Base-by-base conservation (phyloP, 768 basidiomycete species). In the Termitomyces sp. region DNA sequence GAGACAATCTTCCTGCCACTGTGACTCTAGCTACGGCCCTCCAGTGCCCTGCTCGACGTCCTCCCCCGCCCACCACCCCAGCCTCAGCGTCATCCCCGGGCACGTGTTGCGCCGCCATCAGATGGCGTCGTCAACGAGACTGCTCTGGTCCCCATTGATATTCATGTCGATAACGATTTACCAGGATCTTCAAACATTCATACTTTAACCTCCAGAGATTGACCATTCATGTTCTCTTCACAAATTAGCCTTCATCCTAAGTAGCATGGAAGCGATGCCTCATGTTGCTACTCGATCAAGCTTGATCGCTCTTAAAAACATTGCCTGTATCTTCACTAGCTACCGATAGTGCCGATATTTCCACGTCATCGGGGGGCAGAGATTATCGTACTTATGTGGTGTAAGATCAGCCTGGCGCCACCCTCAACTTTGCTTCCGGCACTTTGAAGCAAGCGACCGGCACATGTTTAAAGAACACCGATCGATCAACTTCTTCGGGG, bases 121-220 rank as follows among this genome's bases (percentile, higher is more conserved):
- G 38, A 57, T 52, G 4, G 21, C 45, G 60, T 58, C 54, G 60
- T 31, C 57, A 61, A 58, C 56, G 57, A 58, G 25, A 61, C 43
- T 46, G 37, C 27, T 43, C 53, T 45, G 12, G 54, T 37, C 53
- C 44, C 37, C 32, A 49, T 40, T 35, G 42, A 43, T 29, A 60
- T 58, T 48, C 56, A 60, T 63, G 51, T 37, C 57, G 62, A 63
- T 63, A 61, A 54, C 58, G 58, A 63, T 59, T 63, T 57, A 55
- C 53, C 32, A 42, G 31, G 54, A 59, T 60, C 59, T 54, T 47
- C 44, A 48, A 58, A 27, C 42, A 54, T 59, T 57, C 50, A 51
- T 61, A 31, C 23, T 32, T 43, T 40, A 43, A 41, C 47, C 34
- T 27, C 43, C 48, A 52, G 12, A 7, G 1, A 27, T 27, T 42